Evolutionary conservation across 2,329 filamentous ascomycete genomes (phyloP), one percentile per base, ranked within the genome.

Genomic region (Aspergillus sp.): DNA sequence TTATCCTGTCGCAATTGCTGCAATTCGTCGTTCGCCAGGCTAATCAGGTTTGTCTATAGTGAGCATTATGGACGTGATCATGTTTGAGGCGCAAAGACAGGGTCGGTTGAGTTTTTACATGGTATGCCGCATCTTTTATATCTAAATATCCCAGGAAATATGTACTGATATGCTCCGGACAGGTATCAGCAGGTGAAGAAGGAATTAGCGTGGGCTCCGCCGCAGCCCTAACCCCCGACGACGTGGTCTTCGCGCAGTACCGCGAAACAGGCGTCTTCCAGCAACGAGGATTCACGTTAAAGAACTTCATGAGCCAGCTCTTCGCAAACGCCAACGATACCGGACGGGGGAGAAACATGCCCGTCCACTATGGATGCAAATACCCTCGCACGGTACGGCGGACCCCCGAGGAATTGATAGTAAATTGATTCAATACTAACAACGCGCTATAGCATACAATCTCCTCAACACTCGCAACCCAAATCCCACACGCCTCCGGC

Each of bases 11-110:
- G 24, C 0, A 5, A 9, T 34, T 7, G 13, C 6, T 11, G 5
- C 27, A 30, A 30, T 4, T 9, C 27, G 9, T 30, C 27, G 27
- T 30, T 30, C 27, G 1, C 9, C 9, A 37, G 17, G 39, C 47
- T 44, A 12, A 44, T n/a, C 34, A n/a, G 15, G 15, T 1, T n/a
- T 37, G 15, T 37, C 12, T 24, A 39, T 50, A 82, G 84, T 88
- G 56, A 86, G 89, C 56, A 89, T 98, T 65, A 95, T 99, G 91
- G 95, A 99, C 71, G 75, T 96, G 55, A 90, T 98, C 72, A 98
- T 98, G 93, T 97, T 96, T 70, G 95, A 99, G 70, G 93, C 95
- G 0, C 95, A 99, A 76, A 83, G 95, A 46, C 95, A 99, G 76
- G 93, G 93, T n/a, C 86, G 91, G 19, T 78, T 96, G 56, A 93